These are phyloP conservation scores for Ciborinia camelliae DNA, from an alignment of 2,329 filamentous ascomycete species.

Conservation along the genomic window DNA sequence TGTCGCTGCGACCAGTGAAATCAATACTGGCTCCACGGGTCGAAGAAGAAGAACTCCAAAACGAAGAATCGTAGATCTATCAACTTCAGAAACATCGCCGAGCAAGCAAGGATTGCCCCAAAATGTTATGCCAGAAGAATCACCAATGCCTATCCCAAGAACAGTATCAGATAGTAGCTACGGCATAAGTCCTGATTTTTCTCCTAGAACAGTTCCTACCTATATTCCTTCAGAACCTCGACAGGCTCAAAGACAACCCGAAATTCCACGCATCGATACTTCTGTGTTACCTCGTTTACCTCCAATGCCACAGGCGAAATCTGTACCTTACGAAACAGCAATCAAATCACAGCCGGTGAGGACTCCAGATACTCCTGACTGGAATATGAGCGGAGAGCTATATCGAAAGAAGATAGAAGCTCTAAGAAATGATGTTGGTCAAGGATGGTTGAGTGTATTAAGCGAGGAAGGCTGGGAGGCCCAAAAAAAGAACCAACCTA, in stretches of 20 bases:
- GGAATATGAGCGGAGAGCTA: constrained; percentile 67
- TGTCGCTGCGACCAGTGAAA: constrained; percentile 54
- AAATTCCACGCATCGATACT: constrained; percentile 34
- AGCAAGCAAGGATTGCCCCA: constrained; percentile 26
- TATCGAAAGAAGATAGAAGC: constrained; percentile 88
- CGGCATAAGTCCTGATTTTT: constrained; percentile 35
- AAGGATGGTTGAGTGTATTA: constrained; percentile 80
- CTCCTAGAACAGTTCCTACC: constrained; percentile 32
- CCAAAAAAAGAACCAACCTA: constrained; percentile 30
- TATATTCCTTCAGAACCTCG: constrained; percentile 35
- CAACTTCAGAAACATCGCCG: constrained; percentile 43
- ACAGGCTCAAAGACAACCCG: constrained; percentile 28
- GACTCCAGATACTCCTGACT: constrained; percentile 47
- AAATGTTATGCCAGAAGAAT: constrained; percentile 30
- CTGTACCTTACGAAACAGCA: constrained; percentile 28
- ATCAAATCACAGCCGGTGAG: constrained; percentile 24
- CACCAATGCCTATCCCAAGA: constrained; percentile 17
- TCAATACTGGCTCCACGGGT: constrained; percentile 52
- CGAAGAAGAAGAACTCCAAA: constrained; percentile 60
- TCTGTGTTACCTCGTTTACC: constrained; percentile 32
- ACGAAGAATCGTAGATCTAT: constrained; percentile 62
- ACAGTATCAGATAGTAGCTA: constrained; percentile 33
- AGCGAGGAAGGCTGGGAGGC: constrained; percentile 69
- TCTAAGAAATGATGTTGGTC: constrained; percentile 79
- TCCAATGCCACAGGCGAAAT: constrained; percentile 33